A percentile compares a stretch with the other conserved stretches of the same genome.
phyloP scores from a whole-genome alignment of 345 rosid genomes.

The Linum usitatissimum region DNA sequence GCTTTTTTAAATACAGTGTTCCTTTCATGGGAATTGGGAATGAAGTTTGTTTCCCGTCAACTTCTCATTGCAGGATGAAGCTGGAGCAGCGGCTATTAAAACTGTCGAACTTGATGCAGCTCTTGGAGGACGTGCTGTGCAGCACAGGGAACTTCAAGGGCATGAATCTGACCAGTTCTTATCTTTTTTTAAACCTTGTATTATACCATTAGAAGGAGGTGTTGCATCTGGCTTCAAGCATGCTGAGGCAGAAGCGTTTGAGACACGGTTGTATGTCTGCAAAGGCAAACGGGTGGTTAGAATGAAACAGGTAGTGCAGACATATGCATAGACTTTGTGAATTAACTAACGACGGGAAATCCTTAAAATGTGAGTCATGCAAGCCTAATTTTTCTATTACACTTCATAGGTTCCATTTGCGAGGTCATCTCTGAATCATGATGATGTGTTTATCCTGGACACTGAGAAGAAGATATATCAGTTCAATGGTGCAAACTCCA shows the following conservation, averaged over 20 bases:
- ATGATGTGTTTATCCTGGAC: conserved; percentile 94
- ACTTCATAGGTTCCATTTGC: conserved; percentile 78
- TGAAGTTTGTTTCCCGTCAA: conserved; percentile 2
- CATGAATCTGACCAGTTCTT: conserved; percentile 95
- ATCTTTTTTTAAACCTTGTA: conserved; percentile 95
- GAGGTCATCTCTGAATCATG: conserved; percentile 90
- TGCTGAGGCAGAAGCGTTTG: conserved; percentile 79
- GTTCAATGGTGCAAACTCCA: conserved; percentile 96
- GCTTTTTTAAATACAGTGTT: conserved; percentile 1
- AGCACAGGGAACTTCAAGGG: conserved; percentile 93
- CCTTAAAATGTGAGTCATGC: conserved; percentile 10
- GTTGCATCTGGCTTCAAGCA: conserved; percentile 86
- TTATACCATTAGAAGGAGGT: conserved; percentile 94
- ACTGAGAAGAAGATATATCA: conserved; percentile 76
- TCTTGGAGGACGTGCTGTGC: conserved; percentile 99
- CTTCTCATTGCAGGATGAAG: conserved; percentile 61
- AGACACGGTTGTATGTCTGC: conserved; percentile 77
- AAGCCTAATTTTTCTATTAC: conserved; percentile 18
- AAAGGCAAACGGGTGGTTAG: conserved; percentile 80
- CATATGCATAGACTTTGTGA: conserved; percentile 2
- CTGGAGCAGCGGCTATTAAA: conserved; percentile 97
- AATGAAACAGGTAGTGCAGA: conserved; percentile 73
- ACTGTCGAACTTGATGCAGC: conserved; percentile 90
- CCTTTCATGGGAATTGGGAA: not conserved
- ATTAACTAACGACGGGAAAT: not conserved